Conservation (phyloP, 768 basidiomycete genomes). For the Tylopilus plumbeoviolaceoides region DNA sequence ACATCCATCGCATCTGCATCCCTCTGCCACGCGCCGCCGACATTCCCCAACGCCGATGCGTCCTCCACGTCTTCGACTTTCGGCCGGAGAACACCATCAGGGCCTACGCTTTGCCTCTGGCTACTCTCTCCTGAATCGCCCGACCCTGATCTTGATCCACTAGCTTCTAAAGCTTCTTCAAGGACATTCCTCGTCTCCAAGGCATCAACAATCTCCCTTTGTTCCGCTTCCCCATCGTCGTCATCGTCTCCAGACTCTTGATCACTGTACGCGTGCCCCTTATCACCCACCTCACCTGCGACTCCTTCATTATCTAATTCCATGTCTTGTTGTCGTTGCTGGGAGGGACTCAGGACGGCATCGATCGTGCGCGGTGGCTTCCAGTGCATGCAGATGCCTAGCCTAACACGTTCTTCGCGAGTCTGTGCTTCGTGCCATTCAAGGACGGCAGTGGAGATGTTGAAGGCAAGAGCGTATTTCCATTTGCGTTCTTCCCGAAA, state of each 20-base stretch:
- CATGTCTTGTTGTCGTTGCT: conserved; percentile 33
- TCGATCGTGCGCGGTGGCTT: conserved; percentile 41
- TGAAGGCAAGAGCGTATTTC: conserved; percentile 84
- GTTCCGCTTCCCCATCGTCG: conserved; percentile 54
- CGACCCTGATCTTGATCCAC: conserved; percentile 26
- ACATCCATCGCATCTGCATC: conserved; percentile 33
- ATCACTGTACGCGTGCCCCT: conserved; percentile 23
- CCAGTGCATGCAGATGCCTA: conserved; percentile 69
- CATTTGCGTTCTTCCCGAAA: conserved; percentile 92
- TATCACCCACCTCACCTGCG: conserved; percentile 20
- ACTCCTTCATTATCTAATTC: conserved; percentile 28
- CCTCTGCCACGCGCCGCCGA: conserved; percentile 16
- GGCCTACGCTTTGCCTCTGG: conserved; percentile 28
- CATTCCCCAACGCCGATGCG: conserved; percentile 35
- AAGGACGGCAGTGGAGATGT: conserved; percentile 74
- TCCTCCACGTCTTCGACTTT: conserved; percentile 60
- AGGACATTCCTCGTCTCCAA: conserved; percentile 52
- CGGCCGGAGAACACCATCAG: conserved; percentile 35
- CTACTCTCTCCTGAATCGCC: conserved; percentile 34
- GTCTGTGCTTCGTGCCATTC: conserved; percentile 81
- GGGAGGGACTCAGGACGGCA: conserved; percentile 3
- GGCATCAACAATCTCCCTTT: conserved; percentile 51
- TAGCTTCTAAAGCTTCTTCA: conserved; percentile 53
- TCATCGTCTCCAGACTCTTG: conserved; percentile 54
- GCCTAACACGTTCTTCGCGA: conserved; percentile 56